Evolutionary conservation across 106 monocot species (phyloP).

Genomic region (Hemerocallis citrina): DNA sequence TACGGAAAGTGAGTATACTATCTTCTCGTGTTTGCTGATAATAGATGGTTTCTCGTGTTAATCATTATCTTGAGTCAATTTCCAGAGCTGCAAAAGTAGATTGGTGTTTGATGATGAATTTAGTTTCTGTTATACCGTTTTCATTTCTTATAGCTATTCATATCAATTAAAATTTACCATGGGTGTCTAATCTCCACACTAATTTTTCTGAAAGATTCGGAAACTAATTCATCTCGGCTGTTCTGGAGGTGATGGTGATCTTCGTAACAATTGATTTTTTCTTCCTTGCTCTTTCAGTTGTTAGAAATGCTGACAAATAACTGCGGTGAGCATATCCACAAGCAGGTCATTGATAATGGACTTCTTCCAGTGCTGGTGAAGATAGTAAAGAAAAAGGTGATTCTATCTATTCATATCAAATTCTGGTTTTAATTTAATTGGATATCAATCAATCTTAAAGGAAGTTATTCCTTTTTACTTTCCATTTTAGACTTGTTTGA

Average conservation of each 20-base stretch:
- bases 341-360: slow-evolving; percentile 58
- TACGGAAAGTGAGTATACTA: neutral
- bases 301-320: slow-evolving; percentile 85
- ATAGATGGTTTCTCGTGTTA: neutral
- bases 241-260: neutral
- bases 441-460: neutral
- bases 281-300: slow-evolving; percentile 43
- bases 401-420: too few relatives aligned
- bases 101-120: neutral
- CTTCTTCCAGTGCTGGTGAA: slow-evolving; percentile 70
- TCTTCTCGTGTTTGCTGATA: neutral
- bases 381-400: slow-evolving; percentile 83
- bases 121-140: neutral
- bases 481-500: neutral
- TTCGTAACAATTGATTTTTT: neutral
- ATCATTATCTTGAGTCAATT: neutral
- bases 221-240: neutral
- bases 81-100: neutral
- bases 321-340: slow-evolving; percentile 69
- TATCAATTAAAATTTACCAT: neutral
- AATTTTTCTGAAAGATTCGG: neutral
- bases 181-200: neutral
- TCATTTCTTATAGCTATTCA: neutral
- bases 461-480: neutral
- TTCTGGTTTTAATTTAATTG: slow-evolving; percentile 1